These are phyloP conservation scores for Cordyceps cicadae DNA, from an alignment of 2,329 filamentous ascomycete genomes.

Conservation along the genomic window DNA sequence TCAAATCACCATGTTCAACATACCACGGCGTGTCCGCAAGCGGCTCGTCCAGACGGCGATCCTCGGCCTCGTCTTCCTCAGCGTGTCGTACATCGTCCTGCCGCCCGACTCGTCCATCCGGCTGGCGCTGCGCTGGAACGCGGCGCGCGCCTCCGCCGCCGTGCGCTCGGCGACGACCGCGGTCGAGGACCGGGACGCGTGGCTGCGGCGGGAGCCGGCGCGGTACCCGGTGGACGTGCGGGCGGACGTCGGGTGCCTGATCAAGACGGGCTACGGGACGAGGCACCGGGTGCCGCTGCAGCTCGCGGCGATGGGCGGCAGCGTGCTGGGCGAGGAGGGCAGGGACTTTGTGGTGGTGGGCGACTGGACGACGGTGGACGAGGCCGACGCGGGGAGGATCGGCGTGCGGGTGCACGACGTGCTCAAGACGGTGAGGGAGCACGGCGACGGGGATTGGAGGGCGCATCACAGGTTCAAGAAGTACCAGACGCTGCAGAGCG, in stretches of 20 bases:
- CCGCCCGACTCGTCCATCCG: slow-evolving; percentile 26
- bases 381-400: slow-evolving; percentile 23
- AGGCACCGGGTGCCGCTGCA: slow-evolving; percentile 38
- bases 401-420: slow-evolving; percentile 33
- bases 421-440: slow-evolving; percentile 28
- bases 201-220: slow-evolving; percentile 30
- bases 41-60: slow-evolving; percentile 19
- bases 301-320: slow-evolving; percentile 32
- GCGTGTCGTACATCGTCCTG: slow-evolving; percentile 22
- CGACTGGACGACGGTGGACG: slow-evolving; percentile 37
- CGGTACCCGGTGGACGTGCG: slow-evolving; percentile 35
- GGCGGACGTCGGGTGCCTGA: slow-evolving; percentile 40
- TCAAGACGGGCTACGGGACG: slow-evolving; percentile 51
- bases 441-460: slow-evolving; percentile 21
- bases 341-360: slow-evolving; percentile 40
- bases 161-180: slow-evolving; percentile 19
- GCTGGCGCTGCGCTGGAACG: slow-evolving; percentile 27
- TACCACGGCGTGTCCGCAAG: slow-evolving; percentile 23
- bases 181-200: slow-evolving; percentile 28
- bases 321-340: slow-evolving; percentile 28
- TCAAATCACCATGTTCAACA: slow-evolving; percentile 14
- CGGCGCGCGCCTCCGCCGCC: slow-evolving; percentile 23
- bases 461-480: slow-evolving; percentile 30
- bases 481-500: slow-evolving; percentile 31
- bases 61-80: slow-evolving; percentile 19